Percentiles rank a stretch among this genome's conserved stretches.
Evolutionary conservation across 495 filamentous ascomycete species (phyloP).

Genomic region (Acidiella bohemica): DNA sequence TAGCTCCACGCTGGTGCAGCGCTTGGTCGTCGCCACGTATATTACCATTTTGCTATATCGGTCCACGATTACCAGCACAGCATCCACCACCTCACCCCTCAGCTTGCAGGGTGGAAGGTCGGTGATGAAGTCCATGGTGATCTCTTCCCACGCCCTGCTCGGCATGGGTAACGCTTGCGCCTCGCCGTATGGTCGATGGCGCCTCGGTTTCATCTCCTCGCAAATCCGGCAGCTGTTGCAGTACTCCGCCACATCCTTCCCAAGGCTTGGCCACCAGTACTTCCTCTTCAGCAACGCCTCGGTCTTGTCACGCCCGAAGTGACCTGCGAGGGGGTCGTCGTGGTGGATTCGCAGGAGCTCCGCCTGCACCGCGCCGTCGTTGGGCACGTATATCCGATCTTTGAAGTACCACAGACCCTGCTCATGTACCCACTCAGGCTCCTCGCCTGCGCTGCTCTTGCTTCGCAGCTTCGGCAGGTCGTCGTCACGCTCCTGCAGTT

Average conservation of each 20-base stretch:
- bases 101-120: background rate
- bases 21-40: background rate
- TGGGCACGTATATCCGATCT: background rate
- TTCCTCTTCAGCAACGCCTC: background rate
- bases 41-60: background rate
- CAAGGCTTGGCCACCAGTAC: background rate
- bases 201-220: background rate
- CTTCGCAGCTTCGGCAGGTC: background rate
- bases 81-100: background rate
- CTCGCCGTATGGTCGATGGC: background rate
- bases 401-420: background rate
- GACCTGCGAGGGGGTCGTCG: background rate
- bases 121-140: slow-evolving; percentile 1
- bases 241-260: background rate
- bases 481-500: background rate
- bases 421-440: background rate
- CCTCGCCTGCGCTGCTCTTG: background rate
- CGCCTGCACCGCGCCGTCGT: background rate
- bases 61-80: background rate
- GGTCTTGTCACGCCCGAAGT: background rate
- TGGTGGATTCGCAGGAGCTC: background rate
- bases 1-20: background rate
- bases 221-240: background rate
- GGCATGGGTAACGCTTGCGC: background rate
- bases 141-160: background rate